Evolutionary conservation across 192 early-diverging fungal species (phyloP), one percentile per base, ranked within the genome.

Genomic region (Backusella mclennaniae): DNA sequence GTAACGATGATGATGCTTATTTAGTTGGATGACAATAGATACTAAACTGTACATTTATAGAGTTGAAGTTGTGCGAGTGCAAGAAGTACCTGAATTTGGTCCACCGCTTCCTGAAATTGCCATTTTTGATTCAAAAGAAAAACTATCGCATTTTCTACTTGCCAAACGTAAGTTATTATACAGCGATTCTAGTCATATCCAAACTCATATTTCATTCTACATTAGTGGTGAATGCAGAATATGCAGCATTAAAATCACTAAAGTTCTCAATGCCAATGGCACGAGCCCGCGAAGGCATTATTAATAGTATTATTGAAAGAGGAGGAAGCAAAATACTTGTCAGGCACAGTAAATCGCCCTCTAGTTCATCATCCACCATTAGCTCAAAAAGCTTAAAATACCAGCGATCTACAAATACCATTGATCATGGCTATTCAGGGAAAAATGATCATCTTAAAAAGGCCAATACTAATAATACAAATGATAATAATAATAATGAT

Each of bases 161-260:
- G 76, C 74, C 19, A 84, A 84, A 71, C 56, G 82, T 84, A 78
- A 80, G 82, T 31, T 8, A 12, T 8, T 38, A 59, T 12, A 26
- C 26, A 59, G 7, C 2, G n/a, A 59, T 23, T 59, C 17, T 6
- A 21, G 17, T 3, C 3, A 19, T 59, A 59, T 19, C 4, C 38
- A 69, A 38, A 15, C 17, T 31, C 17, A 71, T 44, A 3, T 5
- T 38, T n/a, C 11, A 23, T 4, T 42, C 31, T 87, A 23, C 82
- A 23, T 53, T 53, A 81, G 85, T 89, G 79, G 80, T 89, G 35
- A 89, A 89, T 78, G 88, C 84, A 33, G 85, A 87, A 53, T 87
- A 89, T 76, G 85, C 88, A 1, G 88, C 86, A 3, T 83, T 85
- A 56, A 87, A 86, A 69, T 85, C 88, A 59, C 86, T 85, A 7